These are phyloP conservation scores for Actinomortierella ambigua DNA, from an alignment of 371 early-diverging fungal genomes.

Conservation along the genomic window DNA sequence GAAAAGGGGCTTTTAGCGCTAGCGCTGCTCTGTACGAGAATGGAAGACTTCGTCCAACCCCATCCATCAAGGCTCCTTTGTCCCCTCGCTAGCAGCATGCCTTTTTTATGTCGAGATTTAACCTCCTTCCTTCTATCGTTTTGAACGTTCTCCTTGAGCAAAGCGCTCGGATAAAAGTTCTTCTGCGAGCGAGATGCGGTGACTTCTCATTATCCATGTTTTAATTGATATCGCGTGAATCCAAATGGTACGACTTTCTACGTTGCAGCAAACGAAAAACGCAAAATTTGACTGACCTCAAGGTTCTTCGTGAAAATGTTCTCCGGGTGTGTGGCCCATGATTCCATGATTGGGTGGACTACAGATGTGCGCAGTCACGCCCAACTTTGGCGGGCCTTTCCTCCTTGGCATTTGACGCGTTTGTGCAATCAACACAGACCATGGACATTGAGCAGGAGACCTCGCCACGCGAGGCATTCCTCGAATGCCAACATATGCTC, in stretches of 20 bases:
- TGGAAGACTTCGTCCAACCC: background rate
- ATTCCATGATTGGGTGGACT: too few relatives aligned
- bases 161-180: too few relatives aligned
- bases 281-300: background rate
- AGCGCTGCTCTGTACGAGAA: background rate
- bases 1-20: background rate
- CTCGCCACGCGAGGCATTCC: conserved; percentile 26
- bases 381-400: background rate
- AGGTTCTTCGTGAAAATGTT: background rate
- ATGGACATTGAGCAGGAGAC: conserved; percentile 12
- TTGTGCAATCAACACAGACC: background rate
- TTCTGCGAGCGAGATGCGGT: too few relatives aligned
- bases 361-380: background rate
- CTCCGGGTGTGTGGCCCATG: too few relatives aligned
- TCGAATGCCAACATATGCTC: conserved; percentile 35
- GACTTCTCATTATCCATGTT: too few relatives aligned
- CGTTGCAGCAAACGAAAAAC: background rate
- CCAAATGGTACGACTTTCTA: too few relatives aligned
- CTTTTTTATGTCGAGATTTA: too few relatives aligned
- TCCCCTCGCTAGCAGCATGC: too few relatives aligned
- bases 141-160: too few relatives aligned
- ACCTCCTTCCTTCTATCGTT: too few relatives aligned
- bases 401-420: background rate
- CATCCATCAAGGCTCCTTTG: background rate
- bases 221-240: too few relatives aligned